Evolutionary conservation across 805 yeast genomes (phyloP).

Genomic region (Tetrapisispora fleetii): DNA sequence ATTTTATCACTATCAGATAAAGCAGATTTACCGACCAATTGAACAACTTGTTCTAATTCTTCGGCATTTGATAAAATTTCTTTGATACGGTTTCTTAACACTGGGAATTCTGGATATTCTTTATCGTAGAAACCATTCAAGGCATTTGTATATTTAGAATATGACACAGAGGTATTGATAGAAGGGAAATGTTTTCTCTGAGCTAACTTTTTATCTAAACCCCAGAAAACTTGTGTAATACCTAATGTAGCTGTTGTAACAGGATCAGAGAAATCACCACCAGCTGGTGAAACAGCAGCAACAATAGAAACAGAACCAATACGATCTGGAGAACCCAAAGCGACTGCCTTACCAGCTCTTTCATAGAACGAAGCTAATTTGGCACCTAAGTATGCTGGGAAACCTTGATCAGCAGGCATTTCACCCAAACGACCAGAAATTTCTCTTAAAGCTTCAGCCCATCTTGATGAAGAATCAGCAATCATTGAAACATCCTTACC

Average conservation of each 20-base stretch:
- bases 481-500: slow-evolving; percentile 98
- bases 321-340: slow-evolving; percentile 95
- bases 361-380: slow-evolving; percentile 98
- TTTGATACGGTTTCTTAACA: slow-evolving; percentile 80
- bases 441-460: slow-evolving; percentile 99
- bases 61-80: slow-evolving; percentile 96
- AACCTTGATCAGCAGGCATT: slow-evolving; percentile 99
- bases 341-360: slow-evolving; percentile 96
- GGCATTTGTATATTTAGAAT: slow-evolving; percentile 89
- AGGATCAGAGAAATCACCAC: slow-evolving; percentile 99
- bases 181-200: slow-evolving; percentile 99
- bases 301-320: slow-evolving; percentile 97
- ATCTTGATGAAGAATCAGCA: slow-evolving; percentile 99
- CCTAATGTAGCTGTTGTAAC: slow-evolving; percentile 97
- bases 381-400: slow-evolving; percentile 99
- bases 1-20: slow-evolving; percentile 94
- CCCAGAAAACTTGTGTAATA: slow-evolving; percentile 99
- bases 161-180: slow-evolving; percentile 89
- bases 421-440: slow-evolving; percentile 99
- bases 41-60: slow-evolving; percentile 98
- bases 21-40: slow-evolving; percentile 97
- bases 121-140: slow-evolving; percentile 76
- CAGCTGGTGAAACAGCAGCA: slow-evolving; percentile 99
- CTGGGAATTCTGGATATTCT: slow-evolving; percentile 85
- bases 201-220: slow-evolving; percentile 96